Conservation (phyloP, 352 stramenopile genomes). For the Plasmopara halstedii region DNA sequence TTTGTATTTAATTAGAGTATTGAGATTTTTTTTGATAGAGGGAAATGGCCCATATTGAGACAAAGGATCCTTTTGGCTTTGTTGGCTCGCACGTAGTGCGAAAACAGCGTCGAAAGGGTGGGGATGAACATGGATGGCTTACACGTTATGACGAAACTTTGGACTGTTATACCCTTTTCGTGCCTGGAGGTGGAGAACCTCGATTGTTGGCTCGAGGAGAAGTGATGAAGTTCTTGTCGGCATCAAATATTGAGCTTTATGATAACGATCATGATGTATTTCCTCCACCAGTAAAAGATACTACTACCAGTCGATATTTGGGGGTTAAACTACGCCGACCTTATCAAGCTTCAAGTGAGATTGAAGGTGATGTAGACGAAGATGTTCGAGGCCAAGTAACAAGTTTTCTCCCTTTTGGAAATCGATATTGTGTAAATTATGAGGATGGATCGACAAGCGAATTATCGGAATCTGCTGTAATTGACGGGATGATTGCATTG, state of each 20-base stretch:
- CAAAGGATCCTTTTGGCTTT: constrained; percentile 53
- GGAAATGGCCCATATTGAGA: constrained; percentile 34
- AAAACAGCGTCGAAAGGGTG: constrained; percentile 9
- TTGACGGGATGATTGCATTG: constrained; percentile 50
- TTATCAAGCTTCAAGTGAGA: constrained; percentile 4
- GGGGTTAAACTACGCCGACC: constrained; percentile 26
- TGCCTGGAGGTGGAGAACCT: constrained; percentile 29
- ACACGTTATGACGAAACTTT: constrained; percentile 55
- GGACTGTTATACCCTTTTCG: constrained; percentile 63
- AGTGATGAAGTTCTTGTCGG: constrained; percentile 57
- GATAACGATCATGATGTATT: constrained; percentile 38
- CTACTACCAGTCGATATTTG: constrained; percentile 41
- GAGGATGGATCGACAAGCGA: constrained; percentile 38
- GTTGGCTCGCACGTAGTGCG: constrained; percentile 55
- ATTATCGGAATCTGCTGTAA: constrained; percentile 45
- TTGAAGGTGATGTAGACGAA: constrained; percentile 1
- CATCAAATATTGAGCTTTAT: constrained; percentile 42
- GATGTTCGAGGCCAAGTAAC: constrained; percentile 31
- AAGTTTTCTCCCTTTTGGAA: constrained; percentile 55
- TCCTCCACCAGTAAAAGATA: constrained; percentile 44
- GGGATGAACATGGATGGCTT: constrained; percentile 52
- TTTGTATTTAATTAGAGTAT: neutral
- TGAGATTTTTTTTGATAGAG: neutral
- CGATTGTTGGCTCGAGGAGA: constrained; percentile 36
- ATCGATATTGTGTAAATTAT: constrained; percentile 46